Evolutionary conservation across 2,329 filamentous ascomycete species (phyloP).

Genomic region (Juglanconis sp.): DNA sequence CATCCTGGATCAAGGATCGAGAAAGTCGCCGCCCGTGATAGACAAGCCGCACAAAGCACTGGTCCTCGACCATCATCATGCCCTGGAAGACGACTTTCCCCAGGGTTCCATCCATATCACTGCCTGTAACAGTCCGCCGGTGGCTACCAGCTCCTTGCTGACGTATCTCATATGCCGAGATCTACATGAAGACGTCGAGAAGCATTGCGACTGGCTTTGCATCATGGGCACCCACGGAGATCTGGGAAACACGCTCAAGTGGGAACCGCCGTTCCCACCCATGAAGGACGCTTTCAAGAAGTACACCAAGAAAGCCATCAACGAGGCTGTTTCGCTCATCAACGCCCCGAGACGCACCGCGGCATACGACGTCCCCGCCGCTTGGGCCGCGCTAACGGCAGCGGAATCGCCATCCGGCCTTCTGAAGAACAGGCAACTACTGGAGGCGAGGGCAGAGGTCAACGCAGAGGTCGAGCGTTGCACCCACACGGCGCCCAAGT

Average conservation of each 20-base stretch:
- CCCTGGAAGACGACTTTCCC: conserved; percentile 54
- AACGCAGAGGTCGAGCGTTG: conserved; percentile 59
- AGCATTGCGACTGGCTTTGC: conserved; percentile 58
- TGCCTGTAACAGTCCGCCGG: conserved; percentile 61
- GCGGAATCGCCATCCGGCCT: conserved; percentile 51
- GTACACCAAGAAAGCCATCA: conserved; percentile 60
- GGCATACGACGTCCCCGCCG: conserved; percentile 55
- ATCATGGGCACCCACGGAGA: conserved; percentile 65
- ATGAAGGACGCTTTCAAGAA: conserved; percentile 59
- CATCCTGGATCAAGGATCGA: conserved; percentile 63
- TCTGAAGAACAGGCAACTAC: conserved; percentile 44
- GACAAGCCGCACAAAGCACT: conserved; percentile 47
- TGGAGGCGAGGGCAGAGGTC: conserved; percentile 55
- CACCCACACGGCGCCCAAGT: conserved; percentile 60
- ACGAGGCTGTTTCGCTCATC: conserved; percentile 60
- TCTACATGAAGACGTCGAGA: conserved; percentile 48
- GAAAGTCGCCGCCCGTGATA: conserved; percentile 51
- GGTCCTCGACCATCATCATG: conserved; percentile 64
- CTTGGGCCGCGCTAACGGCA: conserved; percentile 56
- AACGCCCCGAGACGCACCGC: conserved; percentile 64
- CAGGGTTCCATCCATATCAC: conserved; percentile 52
- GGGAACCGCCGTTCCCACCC: conserved; percentile 64
- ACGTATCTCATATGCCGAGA: conserved; percentile 61
- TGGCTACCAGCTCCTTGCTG: conserved; percentile 62
- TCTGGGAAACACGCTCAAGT: conserved; percentile 61